phyloP scores from a whole-genome alignment of 306 rosid genomes.

The Ormosia semicastrata region DNA sequence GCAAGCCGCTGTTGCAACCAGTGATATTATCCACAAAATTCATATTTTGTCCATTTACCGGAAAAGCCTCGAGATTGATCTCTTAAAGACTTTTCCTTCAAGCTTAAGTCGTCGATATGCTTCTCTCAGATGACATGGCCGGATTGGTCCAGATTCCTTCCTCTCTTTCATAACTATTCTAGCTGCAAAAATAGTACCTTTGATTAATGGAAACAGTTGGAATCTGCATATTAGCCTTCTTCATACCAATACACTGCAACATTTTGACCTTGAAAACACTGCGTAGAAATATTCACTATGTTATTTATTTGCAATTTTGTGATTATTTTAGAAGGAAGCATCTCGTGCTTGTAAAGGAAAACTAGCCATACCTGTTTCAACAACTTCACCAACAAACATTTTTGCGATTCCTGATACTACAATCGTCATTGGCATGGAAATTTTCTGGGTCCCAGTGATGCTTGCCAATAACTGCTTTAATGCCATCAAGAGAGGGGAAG shows the following conservation, averaged over 20 bases:
- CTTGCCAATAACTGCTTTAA: conserved; percentile 66
- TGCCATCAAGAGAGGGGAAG: conserved; percentile 6
- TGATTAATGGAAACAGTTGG: background rate
- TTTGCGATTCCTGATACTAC: conserved; percentile 95
- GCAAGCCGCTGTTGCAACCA: background rate
- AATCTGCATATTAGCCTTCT: conserved; percentile 15
- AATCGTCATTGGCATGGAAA: conserved; percentile 85
- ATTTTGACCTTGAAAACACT: background rate
- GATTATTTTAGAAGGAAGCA: conserved; percentile 6
- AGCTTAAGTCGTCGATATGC: conserved; percentile 81
- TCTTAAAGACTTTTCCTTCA: conserved; percentile 88
- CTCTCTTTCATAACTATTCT: conserved; percentile 85
- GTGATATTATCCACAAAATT: background rate
- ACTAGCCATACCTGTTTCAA: conserved; percentile 69
- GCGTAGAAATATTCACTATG: background rate
- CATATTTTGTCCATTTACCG: conserved; percentile 44
- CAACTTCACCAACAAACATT: conserved; percentile 89
- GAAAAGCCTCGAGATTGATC: conserved; percentile 72
- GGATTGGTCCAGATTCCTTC: conserved; percentile 84
- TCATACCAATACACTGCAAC: background rate
- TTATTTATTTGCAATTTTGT: background rate
- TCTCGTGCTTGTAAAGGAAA: conserved; percentile 7
- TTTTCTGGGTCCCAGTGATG: conserved; percentile 86
- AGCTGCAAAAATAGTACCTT: conserved; percentile 46
- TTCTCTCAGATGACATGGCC: conserved; percentile 96